phyloP scores from a whole-genome alignment of 176 grass and related monocot genomes.

The Triticum aestivum region IWGSC_CS_RefSeq_v2.1 NC_057794.1:528433565-528434064 shows the following conservation, averaged over 20 bases:
- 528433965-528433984: constrained; percentile 20
- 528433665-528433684: not conserved
- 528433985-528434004: constrained; percentile 24
- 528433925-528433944: constrained; percentile 33
- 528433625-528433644: not conserved
- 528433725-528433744: constrained; percentile 10
- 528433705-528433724: not conserved
- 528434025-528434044: constrained; percentile 21
- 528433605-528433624: not conserved
- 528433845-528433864: constrained; percentile 20
- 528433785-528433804: constrained; percentile 14
- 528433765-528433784: constrained; percentile 31
- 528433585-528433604: not conserved
- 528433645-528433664: not conserved
- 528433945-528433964: constrained; percentile 22
- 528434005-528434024: constrained; percentile 12
- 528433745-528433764: not conserved
- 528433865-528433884: not conserved
- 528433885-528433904: not conserved
- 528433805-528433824: not conserved
- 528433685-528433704: not conserved
- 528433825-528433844: constrained; percentile 7
- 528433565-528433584: not conserved
- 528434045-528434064: constrained; percentile 2
- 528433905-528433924: constrained; percentile 3